Evolutionary conservation across 2,329 filamentous ascomycete genomes (phyloP).

Genomic region (Didymella segeticola): DNA sequence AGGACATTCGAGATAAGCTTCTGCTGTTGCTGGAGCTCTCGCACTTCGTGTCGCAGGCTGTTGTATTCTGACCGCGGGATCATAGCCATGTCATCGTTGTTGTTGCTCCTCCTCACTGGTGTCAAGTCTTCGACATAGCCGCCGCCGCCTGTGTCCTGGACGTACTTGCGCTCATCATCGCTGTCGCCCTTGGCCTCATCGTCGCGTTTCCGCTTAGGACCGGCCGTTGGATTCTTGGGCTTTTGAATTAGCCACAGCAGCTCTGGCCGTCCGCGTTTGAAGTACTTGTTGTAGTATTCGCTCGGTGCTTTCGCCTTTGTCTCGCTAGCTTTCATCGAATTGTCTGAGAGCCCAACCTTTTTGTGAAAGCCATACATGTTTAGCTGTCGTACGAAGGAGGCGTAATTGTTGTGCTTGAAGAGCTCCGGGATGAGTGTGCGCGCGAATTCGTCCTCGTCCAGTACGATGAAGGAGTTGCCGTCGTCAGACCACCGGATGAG

Average conservation of each 20-base stretch:
- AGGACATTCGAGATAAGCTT: constrained; percentile 85
- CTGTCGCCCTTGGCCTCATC: constrained; percentile 73
- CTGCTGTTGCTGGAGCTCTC: constrained; percentile 84
- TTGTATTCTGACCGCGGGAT: constrained; percentile 76
- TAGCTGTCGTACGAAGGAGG: constrained; percentile 76
- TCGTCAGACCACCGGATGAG: constrained; percentile 97
- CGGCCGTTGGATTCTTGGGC: constrained; percentile 72
- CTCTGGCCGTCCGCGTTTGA: constrained; percentile 90
- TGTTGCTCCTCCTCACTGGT: constrained; percentile 47
- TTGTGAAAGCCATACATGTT: constrained; percentile 65
- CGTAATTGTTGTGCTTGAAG: constrained; percentile 82
- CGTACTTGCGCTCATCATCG: constrained; percentile 65
- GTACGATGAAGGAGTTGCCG: constrained; percentile 93
- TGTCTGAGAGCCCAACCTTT: constrained; percentile 79
- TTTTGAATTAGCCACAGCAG: constrained; percentile 96
- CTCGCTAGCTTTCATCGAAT: constrained; percentile 96
- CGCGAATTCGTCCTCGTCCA: constrained; percentile 91
- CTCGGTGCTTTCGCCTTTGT: constrained; percentile 97
- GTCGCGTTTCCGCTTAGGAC: constrained; percentile 57
- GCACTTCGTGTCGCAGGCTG: constrained; percentile 78
- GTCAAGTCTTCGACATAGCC: constrained; percentile 52
- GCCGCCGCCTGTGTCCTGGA: constrained; percentile 53
- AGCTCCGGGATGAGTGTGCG: constrained; percentile 75
- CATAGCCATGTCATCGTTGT: constrained; percentile 57
- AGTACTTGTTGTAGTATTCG: constrained; percentile 97